A percentile compares a stretch with the other conserved stretches of the same genome.
These are phyloP conservation scores for Macrophomina tecta DNA, from an alignment of 2,329 filamentous ascomycete species.

Conservation along the genomic window DNA sequence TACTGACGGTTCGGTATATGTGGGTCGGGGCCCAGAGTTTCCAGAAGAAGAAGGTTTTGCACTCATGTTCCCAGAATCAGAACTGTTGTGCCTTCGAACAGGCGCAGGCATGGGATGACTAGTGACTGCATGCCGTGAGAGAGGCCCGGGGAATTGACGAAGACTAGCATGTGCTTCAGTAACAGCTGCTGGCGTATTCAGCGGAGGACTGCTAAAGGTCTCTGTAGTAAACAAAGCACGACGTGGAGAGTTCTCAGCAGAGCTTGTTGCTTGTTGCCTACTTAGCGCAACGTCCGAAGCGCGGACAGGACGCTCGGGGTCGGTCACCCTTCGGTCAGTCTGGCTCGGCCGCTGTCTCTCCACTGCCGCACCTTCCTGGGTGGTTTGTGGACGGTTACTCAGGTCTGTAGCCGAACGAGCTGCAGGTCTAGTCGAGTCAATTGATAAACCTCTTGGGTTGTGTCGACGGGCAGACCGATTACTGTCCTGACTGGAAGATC, in stretches of 20 bases:
- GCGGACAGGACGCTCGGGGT: constrained; percentile 40
- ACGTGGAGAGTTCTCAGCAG: constrained; percentile 40
- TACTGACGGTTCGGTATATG: constrained; percentile 74
- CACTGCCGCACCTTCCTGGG: constrained; percentile 30
- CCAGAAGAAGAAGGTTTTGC: constrained; percentile 31
- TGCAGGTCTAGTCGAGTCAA: constrained; percentile 50
- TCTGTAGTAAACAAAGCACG: constrained; percentile 34
- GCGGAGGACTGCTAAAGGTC: constrained; percentile 10
- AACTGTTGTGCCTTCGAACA: constrained; percentile 21
- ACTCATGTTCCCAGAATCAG: constrained; percentile 15
- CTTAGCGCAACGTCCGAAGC: constrained; percentile 12
- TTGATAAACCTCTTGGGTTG: constrained; percentile 36
- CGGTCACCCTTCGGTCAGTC: constrained; percentile 51
- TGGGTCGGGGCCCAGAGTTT: constrained; percentile 37
- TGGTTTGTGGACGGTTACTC: constrained; percentile 42
- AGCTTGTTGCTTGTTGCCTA: constrained; percentile 27
- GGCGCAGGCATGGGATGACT: constrained; percentile 39
- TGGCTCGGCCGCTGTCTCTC: constrained; percentile 45
- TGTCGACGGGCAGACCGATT: constrained; percentile 43
- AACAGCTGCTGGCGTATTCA: constrained; percentile 16
- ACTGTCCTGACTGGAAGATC: constrained; percentile 58
- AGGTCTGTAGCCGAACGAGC: constrained; percentile 72
- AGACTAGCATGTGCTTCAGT: constrained; percentile 11
- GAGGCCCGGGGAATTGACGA: constrained; percentile 6
- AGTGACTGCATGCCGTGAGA: constrained; percentile 24